These are phyloP conservation scores for Metschnikowia corniflorae DNA, from an alignment of 805 yeast species.

Conservation along the genomic window DNA sequence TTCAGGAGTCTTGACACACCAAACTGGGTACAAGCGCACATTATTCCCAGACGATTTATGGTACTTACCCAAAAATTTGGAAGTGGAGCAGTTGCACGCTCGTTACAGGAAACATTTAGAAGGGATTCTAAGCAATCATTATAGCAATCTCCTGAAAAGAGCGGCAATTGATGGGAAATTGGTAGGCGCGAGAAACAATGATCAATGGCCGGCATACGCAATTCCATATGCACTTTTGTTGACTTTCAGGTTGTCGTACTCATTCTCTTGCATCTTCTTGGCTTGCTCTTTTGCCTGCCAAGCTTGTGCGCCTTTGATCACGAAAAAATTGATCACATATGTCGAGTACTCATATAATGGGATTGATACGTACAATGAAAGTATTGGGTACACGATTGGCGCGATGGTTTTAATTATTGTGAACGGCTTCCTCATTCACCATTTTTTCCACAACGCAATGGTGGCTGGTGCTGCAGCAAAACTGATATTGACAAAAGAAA, in stretches of 20 bases:
- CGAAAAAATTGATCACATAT: slow-evolving; percentile 60
- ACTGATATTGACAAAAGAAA: slow-evolving; percentile 37
- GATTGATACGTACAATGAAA: slow-evolving; percentile 47
- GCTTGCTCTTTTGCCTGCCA: slow-evolving; percentile 44
- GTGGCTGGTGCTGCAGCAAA: slow-evolving; percentile 41
- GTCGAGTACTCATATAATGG: slow-evolving; percentile 52
- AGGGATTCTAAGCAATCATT: slow-evolving; percentile 19
- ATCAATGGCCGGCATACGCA: slow-evolving; percentile 40
- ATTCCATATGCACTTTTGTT: slow-evolving; percentile 45
- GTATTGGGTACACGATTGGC: slow-evolving; percentile 77
- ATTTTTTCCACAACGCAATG: slow-evolving; percentile 42
- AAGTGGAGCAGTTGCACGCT: slow-evolving; percentile 34
- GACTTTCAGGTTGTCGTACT: slow-evolving; percentile 48
- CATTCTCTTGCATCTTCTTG: slow-evolving; percentile 39
- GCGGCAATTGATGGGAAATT: neutral
- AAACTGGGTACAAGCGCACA: slow-evolving; percentile 42
- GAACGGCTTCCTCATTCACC: slow-evolving; percentile 40
- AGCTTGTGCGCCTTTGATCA: slow-evolving; percentile 63
- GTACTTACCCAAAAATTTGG: slow-evolving; percentile 33
- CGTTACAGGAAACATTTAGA: slow-evolving; percentile 26
- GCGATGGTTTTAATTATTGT: slow-evolving; percentile 50
- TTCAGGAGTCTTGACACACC: too few relatives aligned
- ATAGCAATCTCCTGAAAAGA: slow-evolving; percentile 19
- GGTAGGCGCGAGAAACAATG: slow-evolving; percentile 4
- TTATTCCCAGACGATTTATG: slow-evolving; percentile 38